Conservation (phyloP, 768 basidiomycete species). For the Hygrocybe coccinea region DNA sequence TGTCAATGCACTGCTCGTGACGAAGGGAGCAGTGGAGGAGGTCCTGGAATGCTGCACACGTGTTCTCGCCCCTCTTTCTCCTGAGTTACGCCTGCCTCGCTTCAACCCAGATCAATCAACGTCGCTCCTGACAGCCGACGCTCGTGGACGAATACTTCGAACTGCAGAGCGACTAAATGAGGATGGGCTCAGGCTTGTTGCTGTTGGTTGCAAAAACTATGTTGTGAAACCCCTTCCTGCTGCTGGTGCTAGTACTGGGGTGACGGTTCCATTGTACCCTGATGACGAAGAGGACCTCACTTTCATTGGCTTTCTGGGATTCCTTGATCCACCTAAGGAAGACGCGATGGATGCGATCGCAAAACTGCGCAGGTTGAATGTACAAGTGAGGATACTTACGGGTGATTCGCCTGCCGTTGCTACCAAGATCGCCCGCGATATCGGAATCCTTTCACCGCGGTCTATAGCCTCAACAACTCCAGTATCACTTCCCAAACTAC, state of each 20-base stretch:
- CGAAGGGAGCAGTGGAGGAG: conserved; percentile 4
- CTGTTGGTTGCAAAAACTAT: conserved; percentile 27
- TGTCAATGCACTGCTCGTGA: neutral
- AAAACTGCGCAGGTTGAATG: neutral
- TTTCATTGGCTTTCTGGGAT: conserved; percentile 51
- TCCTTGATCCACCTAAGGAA: conserved; percentile 53
- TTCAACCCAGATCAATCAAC: too few relatives aligned
- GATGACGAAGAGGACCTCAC: conserved; percentile 38
- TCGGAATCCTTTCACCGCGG: conserved; percentile 35
- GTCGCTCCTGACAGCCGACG: conserved; percentile 28
- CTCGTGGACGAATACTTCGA: conserved; percentile 16
- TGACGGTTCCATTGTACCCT: neutral
- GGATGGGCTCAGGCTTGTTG: conserved; percentile 41
- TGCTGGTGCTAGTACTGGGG: neutral
- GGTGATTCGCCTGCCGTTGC: conserved; percentile 33
- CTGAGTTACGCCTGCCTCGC: conserved; percentile 17
- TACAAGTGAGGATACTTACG: conserved; percentile 28
- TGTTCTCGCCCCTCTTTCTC: neutral
- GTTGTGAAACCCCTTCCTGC: neutral
- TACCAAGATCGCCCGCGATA: conserved; percentile 34
- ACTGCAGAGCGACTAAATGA: conserved; percentile 35
- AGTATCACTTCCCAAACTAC: conserved; percentile 19
- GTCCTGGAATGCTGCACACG: neutral
- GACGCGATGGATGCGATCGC: conserved; percentile 21
- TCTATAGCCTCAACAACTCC: too few relatives aligned